These are phyloP conservation scores for Diaporthe citrichinensis DNA, from an alignment of 2,329 filamentous ascomycete genomes.

Conservation along the genomic window DNA sequence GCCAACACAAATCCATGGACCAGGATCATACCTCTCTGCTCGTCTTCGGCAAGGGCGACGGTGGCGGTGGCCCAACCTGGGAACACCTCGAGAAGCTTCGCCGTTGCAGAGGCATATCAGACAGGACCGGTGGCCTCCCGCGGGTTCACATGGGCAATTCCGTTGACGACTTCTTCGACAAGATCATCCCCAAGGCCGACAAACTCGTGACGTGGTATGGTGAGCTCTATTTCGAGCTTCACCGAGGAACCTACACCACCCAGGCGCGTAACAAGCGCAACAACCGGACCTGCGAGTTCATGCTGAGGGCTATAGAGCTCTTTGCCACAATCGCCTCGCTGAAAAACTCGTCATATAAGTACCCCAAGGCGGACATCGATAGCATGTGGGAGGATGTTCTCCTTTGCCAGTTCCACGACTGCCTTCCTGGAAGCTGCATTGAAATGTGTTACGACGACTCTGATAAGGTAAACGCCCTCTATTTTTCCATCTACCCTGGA, in stretches of 20 bases:
- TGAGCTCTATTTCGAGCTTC: conserved; percentile 97
- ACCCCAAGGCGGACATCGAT: conserved; percentile 94
- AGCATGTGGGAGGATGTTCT: conserved; percentile 95
- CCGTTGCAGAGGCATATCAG: conserved; percentile 90
- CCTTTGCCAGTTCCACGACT: conserved; percentile 98
- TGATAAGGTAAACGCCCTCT: conserved; percentile 71
- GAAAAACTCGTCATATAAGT: conserved; percentile 80
- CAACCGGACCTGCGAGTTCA: conserved; percentile 87
- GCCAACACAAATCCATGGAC: conserved; percentile 95
- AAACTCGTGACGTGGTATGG: conserved; percentile 97
- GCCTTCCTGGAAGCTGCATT: conserved; percentile 92
- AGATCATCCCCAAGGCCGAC: conserved; percentile 82
- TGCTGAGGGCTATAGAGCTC: conserved; percentile 90
- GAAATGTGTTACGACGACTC: conserved; percentile 99
- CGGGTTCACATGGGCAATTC: conserved; percentile 90
- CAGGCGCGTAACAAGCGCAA: conserved; percentile 98
- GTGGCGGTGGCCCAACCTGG: conserved; percentile 94
- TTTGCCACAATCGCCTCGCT: conserved; percentile 89
- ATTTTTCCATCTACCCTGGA: not conserved
- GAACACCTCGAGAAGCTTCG: conserved; percentile 95
- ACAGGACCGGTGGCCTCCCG: conserved; percentile 78
- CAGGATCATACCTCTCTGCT: conserved; percentile 91
- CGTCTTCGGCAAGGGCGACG: conserved; percentile 97
- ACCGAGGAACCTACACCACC: conserved; percentile 96
- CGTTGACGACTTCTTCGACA: conserved; percentile 94